Base-by-base conservation (phyloP, 345 rosid species). In the Euclidium syriacum region DNA sequence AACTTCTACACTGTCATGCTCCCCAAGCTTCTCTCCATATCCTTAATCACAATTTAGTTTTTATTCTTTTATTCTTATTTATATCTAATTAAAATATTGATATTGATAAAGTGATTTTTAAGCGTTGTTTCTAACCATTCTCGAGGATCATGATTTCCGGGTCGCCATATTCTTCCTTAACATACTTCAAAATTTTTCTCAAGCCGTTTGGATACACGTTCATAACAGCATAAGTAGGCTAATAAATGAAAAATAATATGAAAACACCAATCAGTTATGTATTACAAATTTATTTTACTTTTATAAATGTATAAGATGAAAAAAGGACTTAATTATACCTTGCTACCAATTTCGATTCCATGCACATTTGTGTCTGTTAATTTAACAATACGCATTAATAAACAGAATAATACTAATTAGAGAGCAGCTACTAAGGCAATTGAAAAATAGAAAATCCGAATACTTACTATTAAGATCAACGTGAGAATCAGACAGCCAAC, bases 91-190 rank as follows among this genome's bases (percentile, higher is more conserved):
- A n/a, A n/a, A n/a, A n/a, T n/a, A n/a, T n/a, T n/a, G n/a, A n/a
- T 16, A 3, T 8, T 25, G 16, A 3, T 9, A 20, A n/a, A n/a
- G n/a, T 10, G 7, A n/a, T n/a, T 11, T 29, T 50, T 23, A 1
- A 25, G 15, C 6, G 2, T 36, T 50, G 32, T 49, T 11, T 39
- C 70, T 67, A 41, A 83, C 88, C 88, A 70, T 78, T 83, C 22
- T 83, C 88, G 0, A 81, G 57, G 6, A 83, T 63, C 3, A 80
- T 64, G 30, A 80, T 72, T 7, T 66, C 62, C 5, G 87, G 81
- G 19, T 74, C 46, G 0, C 64, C 69, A 35, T 80, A 83, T 4
- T 51, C 56, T n/a, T 67, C 71, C 25, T 80, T 78, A 4, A 74
- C 68, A 10, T 80, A 80, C 32, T 61, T 67, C 35, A 80, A 26